Evolutionary conservation across 352 stramenopile species (phyloP), one percentile per base, ranked within the genome.

Genomic region (Globisporangium splendens): DNA sequence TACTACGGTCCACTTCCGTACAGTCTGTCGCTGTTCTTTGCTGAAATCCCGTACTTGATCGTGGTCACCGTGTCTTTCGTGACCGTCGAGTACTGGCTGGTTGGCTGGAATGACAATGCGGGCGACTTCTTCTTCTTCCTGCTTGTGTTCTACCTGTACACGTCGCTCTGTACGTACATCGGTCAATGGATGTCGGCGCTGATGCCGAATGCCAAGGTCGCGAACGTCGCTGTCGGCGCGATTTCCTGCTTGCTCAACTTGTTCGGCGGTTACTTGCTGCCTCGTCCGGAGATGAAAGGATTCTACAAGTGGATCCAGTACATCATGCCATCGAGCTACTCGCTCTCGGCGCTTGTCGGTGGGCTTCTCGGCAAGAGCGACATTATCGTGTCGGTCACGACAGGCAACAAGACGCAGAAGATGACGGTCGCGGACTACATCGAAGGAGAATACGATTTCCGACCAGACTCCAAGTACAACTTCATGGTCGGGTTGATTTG

Each of bases 181-280:
- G 80, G 81, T 1, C 81, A 91, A 60, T 91, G 78, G 76, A 91
- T 91, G 81, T 74, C 77, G 18, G 80, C 70, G 20, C 57, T 90
- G 55, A 87, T 69, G 66, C 80, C 80, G 8, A 90, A 88, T 59
- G 64, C 76, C 50, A 91, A 91, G 73, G 81, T 91, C 53, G 81
- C 78, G 18, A 91, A 88, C 53, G 81, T 91, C 5, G 81, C 81
- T 4, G 77, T 91, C 22, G 78, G 81, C 35, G 81, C 81, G 0
- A 21, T 91, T 1, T 91, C 81, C 35, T 86, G 72, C 50, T 43
- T 88, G 38, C 83, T 88, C 49, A 91, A 89, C 65, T 48, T 50
- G 42, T 68, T 73, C 61, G 21, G 46, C 24, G 53, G 64, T 8
- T 72, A 69, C 54, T 59, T 73, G 22, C 39, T 69, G 38, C 66